These are phyloP conservation scores for Xylaria sp. DNA, from an alignment of 2,329 filamentous ascomycete species.

Conservation along the genomic window DNA sequence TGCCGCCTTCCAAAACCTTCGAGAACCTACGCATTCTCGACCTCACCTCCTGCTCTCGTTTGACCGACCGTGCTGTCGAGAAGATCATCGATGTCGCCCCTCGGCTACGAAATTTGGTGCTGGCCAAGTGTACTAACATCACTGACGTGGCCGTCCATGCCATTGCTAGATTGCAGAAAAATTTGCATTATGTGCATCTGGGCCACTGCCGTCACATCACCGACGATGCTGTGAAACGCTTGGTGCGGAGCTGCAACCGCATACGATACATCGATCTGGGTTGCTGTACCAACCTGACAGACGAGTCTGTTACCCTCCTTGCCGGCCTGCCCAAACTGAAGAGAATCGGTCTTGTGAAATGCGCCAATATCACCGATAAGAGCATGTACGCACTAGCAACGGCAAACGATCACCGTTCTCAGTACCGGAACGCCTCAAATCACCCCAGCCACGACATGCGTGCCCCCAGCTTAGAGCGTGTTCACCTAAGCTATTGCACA, in stretches of 20 bases:
- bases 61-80: constrained; percentile 86
- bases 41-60: constrained; percentile 81
- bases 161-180: constrained; percentile 90
- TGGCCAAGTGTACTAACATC: constrained; percentile 92
- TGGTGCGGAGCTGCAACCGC: constrained; percentile 86
- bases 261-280: constrained; percentile 97
- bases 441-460: constrained; percentile 57
- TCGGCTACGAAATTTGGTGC: constrained; percentile 86
- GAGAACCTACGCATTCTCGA: constrained; percentile 93
- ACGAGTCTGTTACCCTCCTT: constrained; percentile 81
- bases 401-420: constrained; percentile 61
- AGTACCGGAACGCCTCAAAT: constrained; percentile 54
- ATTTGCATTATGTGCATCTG: constrained; percentile 93
- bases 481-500: constrained; percentile 94
- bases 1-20: constrained; percentile 72
- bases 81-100: constrained; percentile 88
- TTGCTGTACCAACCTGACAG: constrained; percentile 90
- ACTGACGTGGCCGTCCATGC: constrained; percentile 87
- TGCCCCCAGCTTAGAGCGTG: constrained; percentile 78
- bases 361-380: constrained; percentile 83
- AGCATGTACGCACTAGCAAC: constrained; percentile 86
- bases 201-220: constrained; percentile 93
- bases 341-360: constrained; percentile 94
- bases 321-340: constrained; percentile 91
- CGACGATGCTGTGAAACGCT: constrained; percentile 81